Evolutionary conservation across 2,329 filamentous ascomycete species (phyloP).

Genomic region (Coleophoma crateriformis): DNA sequence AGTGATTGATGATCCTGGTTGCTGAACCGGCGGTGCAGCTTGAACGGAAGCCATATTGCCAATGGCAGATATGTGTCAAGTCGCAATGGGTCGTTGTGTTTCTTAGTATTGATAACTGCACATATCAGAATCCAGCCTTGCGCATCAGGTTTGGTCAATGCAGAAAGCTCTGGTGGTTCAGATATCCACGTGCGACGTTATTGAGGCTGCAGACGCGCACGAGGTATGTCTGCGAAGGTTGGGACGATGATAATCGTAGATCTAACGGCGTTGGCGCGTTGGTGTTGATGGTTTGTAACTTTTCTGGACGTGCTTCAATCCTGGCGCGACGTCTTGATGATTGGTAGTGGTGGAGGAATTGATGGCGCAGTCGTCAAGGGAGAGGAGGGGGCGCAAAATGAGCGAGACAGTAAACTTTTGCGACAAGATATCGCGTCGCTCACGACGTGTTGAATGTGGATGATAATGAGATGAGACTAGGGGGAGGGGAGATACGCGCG

Average conservation of each 20-base stretch:
- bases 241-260: slow-evolving; percentile 15
- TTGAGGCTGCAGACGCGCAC: background rate
- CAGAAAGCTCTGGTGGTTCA: slow-evolving; percentile 7
- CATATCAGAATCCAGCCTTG: slow-evolving; percentile 28
- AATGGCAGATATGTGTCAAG: slow-evolving; percentile 4
- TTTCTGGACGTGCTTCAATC: slow-evolving; percentile 21
- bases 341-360: slow-evolving; percentile 3
- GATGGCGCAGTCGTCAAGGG: background rate
- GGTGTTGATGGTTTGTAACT: slow-evolving; percentile 21
- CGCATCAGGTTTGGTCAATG: slow-evolving; percentile 23
- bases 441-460: slow-evolving; percentile 14
- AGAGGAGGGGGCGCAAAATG: slow-evolving; percentile 1
- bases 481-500: slow-evolving; percentile 9
- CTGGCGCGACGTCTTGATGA: slow-evolving; percentile 24
- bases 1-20: slow-evolving; percentile 54
- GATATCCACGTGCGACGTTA: background rate
- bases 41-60: slow-evolving; percentile 76
- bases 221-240: slow-evolving; percentile 2
- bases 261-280: slow-evolving; percentile 19
- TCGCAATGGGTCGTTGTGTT: slow-evolving; percentile 8
- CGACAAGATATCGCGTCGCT: slow-evolving; percentile 10
- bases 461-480: slow-evolving; percentile 2
- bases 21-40: slow-evolving; percentile 61
- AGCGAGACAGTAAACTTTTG: slow-evolving; percentile 1
- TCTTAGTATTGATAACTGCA: slow-evolving; percentile 16